Percentiles rank a stretch among this genome's conserved stretches.
Conservation (phyloP, 1,284 basidiomycete species). For the Waitea zeae region DNA sequence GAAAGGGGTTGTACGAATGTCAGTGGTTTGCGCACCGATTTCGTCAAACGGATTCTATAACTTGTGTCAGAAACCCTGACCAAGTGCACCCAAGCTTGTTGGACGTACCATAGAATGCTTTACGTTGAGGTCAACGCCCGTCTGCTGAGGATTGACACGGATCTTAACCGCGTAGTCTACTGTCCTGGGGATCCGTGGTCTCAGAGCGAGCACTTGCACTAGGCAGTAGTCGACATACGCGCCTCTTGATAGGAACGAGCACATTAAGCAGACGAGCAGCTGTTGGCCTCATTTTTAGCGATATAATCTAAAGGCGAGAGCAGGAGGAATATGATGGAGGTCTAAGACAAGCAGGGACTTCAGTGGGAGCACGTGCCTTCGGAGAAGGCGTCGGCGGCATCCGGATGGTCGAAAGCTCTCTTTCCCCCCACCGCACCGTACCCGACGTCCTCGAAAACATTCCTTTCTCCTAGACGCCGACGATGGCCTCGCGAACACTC, state of each 20-base stretch:
- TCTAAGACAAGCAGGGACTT: not conserved
- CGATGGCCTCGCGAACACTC: not conserved
- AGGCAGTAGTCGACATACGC: conserved; percentile 15
- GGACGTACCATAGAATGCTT: conserved; percentile 88
- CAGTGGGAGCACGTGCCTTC: conserved; percentile 7
- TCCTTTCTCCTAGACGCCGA: no score
- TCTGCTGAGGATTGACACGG: conserved; percentile 82
- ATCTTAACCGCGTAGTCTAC: conserved; percentile 87
- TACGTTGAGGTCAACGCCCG: conserved; percentile 85
- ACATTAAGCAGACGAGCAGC: conserved; percentile 63
- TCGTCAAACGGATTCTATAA: conserved; percentile 89
- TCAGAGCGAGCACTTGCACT: conserved; percentile 2
- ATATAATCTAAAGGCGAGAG: not conserved
- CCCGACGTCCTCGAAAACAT: not conserved
- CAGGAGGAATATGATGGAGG: no score
- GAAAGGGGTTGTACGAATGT: not conserved
- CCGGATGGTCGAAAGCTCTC: no score
- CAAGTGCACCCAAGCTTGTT: not conserved
- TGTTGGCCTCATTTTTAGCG: conserved; percentile 52
- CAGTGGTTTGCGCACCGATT: conserved; percentile 77
- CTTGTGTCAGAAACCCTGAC: not conserved
- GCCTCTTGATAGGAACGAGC: conserved; percentile 86
- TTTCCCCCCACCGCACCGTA: conserved; percentile 9
- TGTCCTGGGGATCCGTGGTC: conserved; percentile 23
- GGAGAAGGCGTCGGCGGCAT: conserved; percentile 7